Percentiles rank a stretch among this genome's conserved stretches.
phyloP scores from a whole-genome alignment of 148 eudicot species.

The Rhododendron ferrugineum region DNA sequence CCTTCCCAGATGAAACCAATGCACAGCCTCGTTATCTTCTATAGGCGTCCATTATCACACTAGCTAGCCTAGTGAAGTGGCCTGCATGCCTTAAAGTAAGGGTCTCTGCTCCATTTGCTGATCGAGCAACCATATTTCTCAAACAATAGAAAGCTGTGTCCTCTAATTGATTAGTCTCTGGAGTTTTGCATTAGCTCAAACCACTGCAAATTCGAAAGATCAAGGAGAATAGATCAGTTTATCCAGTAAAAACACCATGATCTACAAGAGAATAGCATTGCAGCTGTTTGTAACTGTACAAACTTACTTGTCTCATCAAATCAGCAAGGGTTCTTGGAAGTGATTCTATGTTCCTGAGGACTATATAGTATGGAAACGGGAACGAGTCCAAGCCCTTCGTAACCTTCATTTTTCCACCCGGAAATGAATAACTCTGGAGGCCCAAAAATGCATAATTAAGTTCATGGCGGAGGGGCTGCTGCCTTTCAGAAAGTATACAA shows the following conservation, averaged over 20 bases:
- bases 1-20: too few relatives aligned
- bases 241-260: neutral
- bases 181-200: slow-evolving; percentile 83
- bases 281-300: neutral
- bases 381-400: slow-evolving; percentile 65
- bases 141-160: neutral
- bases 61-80: too few relatives aligned
- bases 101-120: neutral
- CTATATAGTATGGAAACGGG: slow-evolving; percentile 91
- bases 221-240: neutral
- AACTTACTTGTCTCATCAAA: slow-evolving; percentile 83
- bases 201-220: slow-evolving; percentile 52
- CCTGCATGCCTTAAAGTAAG: too few relatives aligned
- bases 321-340: slow-evolving; percentile 94
- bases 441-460: neutral
- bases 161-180: slow-evolving; percentile 31
- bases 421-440: slow-evolving; percentile 44
- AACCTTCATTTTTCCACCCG: slow-evolving; percentile 25
- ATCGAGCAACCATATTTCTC: neutral
- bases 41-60: too few relatives aligned
- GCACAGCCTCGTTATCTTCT: too few relatives aligned
- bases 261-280: neutral
- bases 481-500: neutral
- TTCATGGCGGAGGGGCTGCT: neutral
- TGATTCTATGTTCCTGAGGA: slow-evolving; percentile 72